phyloP scores from a whole-genome alignment of 768 basidiomycete species.

The Tephrocybe sp. region DNA sequence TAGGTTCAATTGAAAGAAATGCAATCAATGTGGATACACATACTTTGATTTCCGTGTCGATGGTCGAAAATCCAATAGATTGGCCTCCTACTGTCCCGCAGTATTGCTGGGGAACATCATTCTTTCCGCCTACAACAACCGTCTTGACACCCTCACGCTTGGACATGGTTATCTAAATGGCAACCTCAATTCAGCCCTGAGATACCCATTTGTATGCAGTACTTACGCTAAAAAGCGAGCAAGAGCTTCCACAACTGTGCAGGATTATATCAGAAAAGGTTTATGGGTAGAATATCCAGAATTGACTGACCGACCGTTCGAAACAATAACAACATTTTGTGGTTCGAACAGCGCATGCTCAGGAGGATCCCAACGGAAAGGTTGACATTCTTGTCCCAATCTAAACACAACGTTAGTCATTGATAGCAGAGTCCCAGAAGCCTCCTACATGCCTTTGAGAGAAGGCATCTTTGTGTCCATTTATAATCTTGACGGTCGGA shows the following conservation, averaged over 20 bases:
- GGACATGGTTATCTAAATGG: slow-evolving; percentile 53
- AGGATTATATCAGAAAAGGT: not conserved
- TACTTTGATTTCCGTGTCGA: slow-evolving; percentile 61
- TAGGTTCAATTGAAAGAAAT: not conserved
- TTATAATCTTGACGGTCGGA: slow-evolving; percentile 41
- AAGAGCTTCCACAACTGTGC: slow-evolving; percentile 46
- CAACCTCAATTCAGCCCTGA: not conserved
- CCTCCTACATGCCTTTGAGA: slow-evolving; percentile 38
- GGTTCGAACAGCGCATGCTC: slow-evolving; percentile 46
- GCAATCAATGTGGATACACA: not conserved
- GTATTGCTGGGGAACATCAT: slow-evolving; percentile 50
- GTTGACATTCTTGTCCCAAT: slow-evolving; percentile 48
- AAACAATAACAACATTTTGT: slow-evolving; percentile 50
- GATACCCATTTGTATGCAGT: not conserved
- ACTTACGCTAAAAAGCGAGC: slow-evolving; percentile 44
- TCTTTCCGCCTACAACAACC: slow-evolving; percentile 54
- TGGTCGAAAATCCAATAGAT: slow-evolving; percentile 54
- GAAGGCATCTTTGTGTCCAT: slow-evolving; percentile 50
- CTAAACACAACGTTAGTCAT: slow-evolving; percentile 21
- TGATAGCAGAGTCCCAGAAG: not conserved
- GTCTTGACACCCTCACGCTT: slow-evolving; percentile 58
- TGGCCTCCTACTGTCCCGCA: slow-evolving; percentile 67
- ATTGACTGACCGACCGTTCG: slow-evolving; percentile 45
- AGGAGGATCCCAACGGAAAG: slow-evolving; percentile 33
- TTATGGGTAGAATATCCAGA: not conserved